A percentile compares a stretch with the other conserved stretches of the same genome.
These are phyloP conservation scores for Coleophoma crateriformis DNA, from an alignment of 2,329 filamentous ascomycete species.

Conservation along the genomic window DNA sequence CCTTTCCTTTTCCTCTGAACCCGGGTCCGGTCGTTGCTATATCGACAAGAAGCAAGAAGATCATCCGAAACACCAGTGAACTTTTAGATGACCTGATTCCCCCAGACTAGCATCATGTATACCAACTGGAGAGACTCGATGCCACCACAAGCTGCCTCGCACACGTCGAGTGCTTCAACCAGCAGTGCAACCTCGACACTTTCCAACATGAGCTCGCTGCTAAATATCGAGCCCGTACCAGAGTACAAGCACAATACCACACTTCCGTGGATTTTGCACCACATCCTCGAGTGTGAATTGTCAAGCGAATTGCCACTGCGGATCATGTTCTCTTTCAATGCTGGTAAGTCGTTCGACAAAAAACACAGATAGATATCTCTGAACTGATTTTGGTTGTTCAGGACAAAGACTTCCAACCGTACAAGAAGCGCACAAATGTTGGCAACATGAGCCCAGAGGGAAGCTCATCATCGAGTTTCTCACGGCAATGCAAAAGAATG, in stretches of 20 bases:
- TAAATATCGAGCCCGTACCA: neutral
- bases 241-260: neutral
- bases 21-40: too few species aligned
- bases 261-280: constrained; percentile 18
- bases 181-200: neutral
- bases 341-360: constrained; percentile 10
- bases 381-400: neutral
- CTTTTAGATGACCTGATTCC: too few species aligned
- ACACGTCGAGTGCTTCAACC: neutral
- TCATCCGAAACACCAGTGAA: too few species aligned
- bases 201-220: neutral
- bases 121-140: neutral
- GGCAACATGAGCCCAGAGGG: constrained; percentile 17
- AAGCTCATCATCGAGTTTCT: constrained; percentile 15
- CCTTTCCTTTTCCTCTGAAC: too few species aligned
- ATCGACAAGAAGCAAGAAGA: too few species aligned
- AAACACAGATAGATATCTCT: too few species aligned
- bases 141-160: neutral
- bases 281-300: constrained; percentile 12
- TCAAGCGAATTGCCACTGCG: constrained; percentile 15
- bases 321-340: constrained; percentile 24
- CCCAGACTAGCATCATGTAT: neutral
- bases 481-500: too few species aligned
- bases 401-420: constrained; percentile 16
- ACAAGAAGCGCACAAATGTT: constrained; percentile 17